These are phyloP conservation scores for Entomortierella chlamydospora DNA, from an alignment of 192 early-diverging fungal species.

Conservation along the genomic window DNA sequence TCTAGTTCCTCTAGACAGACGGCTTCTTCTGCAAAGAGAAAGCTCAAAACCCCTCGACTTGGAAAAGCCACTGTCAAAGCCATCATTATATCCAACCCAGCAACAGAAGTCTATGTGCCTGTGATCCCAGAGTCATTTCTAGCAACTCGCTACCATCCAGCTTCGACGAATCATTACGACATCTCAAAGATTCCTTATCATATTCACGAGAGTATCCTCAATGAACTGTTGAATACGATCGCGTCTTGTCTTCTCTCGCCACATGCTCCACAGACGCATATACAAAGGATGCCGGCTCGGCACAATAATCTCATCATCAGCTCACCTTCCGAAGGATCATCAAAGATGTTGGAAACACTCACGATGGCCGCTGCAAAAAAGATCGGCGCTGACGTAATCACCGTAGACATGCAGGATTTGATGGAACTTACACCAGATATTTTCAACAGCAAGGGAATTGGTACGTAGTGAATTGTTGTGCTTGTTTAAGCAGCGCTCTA, in stretches of 20 bases:
- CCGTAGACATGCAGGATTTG: conserved; percentile 70
- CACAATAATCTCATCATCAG: conserved; percentile 56
- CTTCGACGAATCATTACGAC: conserved; percentile 4
- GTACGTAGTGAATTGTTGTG: background rate
- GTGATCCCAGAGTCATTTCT: conserved; percentile 27
- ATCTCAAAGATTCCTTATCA: conserved; percentile 27
- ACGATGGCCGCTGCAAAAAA: conserved; percentile 59
- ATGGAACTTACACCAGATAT: conserved; percentile 62
- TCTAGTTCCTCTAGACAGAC: conserved; percentile 1
- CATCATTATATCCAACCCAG: background rate
- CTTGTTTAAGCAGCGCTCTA: no score
- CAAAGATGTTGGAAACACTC: conserved; percentile 56
- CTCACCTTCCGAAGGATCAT: conserved; percentile 56
- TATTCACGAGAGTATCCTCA: conserved; percentile 21
- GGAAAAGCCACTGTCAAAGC: background rate
- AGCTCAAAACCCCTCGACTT: conserved; percentile 3
- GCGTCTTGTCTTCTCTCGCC: conserved; percentile 37
- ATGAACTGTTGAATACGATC: conserved; percentile 29
- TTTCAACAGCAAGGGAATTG: conserved; percentile 38
- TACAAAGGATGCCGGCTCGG: conserved; percentile 40
- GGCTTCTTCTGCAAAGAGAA: background rate
- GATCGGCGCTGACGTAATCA: conserved; percentile 67
- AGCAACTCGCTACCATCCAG: conserved; percentile 11
- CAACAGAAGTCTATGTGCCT: conserved; percentile 32
- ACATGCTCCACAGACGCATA: conserved; percentile 8